Evolutionary conservation across 352 stramenopile species (phyloP), one percentile per base, ranked within the genome.

Genomic region (Globisporangium rhizosaccharum): DNA sequence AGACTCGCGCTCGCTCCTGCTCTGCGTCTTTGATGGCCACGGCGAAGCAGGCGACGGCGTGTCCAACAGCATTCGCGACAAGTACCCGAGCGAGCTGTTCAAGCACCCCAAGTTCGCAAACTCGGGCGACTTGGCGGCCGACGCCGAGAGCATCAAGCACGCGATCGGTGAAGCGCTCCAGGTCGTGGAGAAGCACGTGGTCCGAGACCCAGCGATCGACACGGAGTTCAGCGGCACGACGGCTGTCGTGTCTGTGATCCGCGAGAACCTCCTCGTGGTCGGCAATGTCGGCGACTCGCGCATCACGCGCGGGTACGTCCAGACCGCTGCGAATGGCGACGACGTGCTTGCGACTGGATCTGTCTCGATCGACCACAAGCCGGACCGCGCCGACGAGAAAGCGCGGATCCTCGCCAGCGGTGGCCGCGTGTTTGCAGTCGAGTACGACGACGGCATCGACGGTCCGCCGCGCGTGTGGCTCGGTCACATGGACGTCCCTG

Each of bases 361-460:
- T 25, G 77, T 99, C n/a, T 98, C 95, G 12, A 85, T 94, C 57
- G 97, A 99, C 80, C 97, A 99, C 79, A 99, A 99, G 66, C 97
- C 97, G 0, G 96, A 99, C 63, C 79, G 85, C 53, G 88, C 96
- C 15, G 82, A 87, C 53, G 96, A 99, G 71, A 98, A 98, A 70
- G 88, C 94, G 37, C 89, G 95, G 28, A 98, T 99, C 66, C 42
- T 98, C 57, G 82, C 85, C 0, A 92, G 87, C 53, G 96, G 96
- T 17, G 97, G 97, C 6, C 90, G 97, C 41, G 97, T 99, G 28
- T 99, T 99, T 77, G 92, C 94, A 1, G 94, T 99, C 26, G 91
- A 99, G 75, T 99, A 99, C 67, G 96, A 99, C 60, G 96, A 99
- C 70, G 97, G 97, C 53, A 97, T 99, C 63, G 96, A 99, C 72